Evolutionary conservation across 352 stramenopile genomes (phyloP), one percentile per base, ranked within the genome.

Genomic region (Halophytophthora polymorphica): DNA sequence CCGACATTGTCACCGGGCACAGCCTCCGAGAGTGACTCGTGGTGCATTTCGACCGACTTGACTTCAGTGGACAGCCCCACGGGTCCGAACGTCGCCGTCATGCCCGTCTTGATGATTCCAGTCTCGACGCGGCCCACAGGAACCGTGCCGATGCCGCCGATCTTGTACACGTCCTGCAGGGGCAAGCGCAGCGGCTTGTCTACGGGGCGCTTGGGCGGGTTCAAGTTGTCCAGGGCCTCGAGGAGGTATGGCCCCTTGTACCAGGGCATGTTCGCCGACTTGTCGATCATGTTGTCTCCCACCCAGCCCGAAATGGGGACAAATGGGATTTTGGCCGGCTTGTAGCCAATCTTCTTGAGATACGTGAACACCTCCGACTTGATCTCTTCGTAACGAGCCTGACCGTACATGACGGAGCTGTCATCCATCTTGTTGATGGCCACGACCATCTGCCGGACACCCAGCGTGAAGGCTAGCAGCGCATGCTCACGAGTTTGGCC

Each of bases 341-440:
- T 98, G 83, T 98, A 99, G 42, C 96, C 97, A 34, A 99, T 79
- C 67, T 98, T 98, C 59, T 94, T 94, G 28, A 99, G 68, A 77
- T 97, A 98, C 17, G 59, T 76, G 2, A 71, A 73, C 25, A 99
- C 83, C 66, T 98, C 88, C 8, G 46, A 56, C 68, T 96, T 98
- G 61, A 99, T 97, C 63, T 97, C 77, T 22, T 96, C 83, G 73
- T 97, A 99, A 61, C 95, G 92, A 17, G 58, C 69, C 71, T 99
- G 71, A 51, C 64, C 76, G 78, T 98, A 99, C 54, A 95, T 88
- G 33, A 98, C 93, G 14, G 83, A 87, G 4, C 79, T 82, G 66
- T 98, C 88, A 74, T 99, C 96, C 96, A 99, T 99, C 79, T 99
- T 99, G 86, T 99, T 99, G 22, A 98, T 79, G 29, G 79, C 93